These are phyloP conservation scores for Termitomyces sp. DNA, from an alignment of 768 basidiomycete genomes.

Conservation along the genomic window DNA sequence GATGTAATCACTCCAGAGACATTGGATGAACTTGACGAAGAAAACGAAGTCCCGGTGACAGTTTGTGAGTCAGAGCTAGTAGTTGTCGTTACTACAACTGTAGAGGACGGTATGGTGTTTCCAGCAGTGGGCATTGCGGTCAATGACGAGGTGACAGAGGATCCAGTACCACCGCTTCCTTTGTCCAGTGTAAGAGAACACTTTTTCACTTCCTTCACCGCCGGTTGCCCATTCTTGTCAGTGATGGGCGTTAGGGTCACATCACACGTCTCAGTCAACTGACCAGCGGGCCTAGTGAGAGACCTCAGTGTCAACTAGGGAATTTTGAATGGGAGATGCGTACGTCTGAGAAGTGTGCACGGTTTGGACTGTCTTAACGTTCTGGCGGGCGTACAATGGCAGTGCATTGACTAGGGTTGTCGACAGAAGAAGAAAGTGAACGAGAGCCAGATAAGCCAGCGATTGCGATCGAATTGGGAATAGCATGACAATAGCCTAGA, in stretches of 20 bases:
- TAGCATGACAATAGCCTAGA: constrained; percentile 39
- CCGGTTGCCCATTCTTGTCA: constrained; percentile 46
- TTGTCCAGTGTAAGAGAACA: constrained; percentile 43
- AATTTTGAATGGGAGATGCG: constrained; percentile 22
- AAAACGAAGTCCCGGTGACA: constrained; percentile 15
- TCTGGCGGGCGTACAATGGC: constrained; percentile 36
- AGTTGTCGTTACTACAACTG: constrained; percentile 16
- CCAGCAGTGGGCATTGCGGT: constrained; percentile 21
- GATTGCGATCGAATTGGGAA: constrained; percentile 28
- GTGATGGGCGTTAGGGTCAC: constrained; percentile 56
- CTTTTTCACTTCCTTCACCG: constrained; percentile 49
- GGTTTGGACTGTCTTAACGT: constrained; percentile 41
- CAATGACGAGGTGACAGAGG: constrained; percentile 14
- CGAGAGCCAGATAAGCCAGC: constrained; percentile 35
- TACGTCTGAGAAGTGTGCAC: constrained; percentile 47
- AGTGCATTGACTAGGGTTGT: constrained; percentile 32
- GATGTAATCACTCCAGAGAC: neutral
- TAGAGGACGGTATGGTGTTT: constrained; percentile 9
- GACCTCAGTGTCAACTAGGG: constrained; percentile 10
- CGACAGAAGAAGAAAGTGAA: constrained; percentile 37
- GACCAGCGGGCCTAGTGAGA: constrained; percentile 45
- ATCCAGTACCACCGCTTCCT: constrained; percentile 8
- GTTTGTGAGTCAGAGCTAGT: constrained; percentile 9
- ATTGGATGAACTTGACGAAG: constrained; percentile 15
- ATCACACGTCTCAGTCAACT: constrained; percentile 57